Evolutionary conservation across 2,329 filamentous ascomycete genomes (phyloP).

Genomic region (Aspergillus versicolor): DNA sequence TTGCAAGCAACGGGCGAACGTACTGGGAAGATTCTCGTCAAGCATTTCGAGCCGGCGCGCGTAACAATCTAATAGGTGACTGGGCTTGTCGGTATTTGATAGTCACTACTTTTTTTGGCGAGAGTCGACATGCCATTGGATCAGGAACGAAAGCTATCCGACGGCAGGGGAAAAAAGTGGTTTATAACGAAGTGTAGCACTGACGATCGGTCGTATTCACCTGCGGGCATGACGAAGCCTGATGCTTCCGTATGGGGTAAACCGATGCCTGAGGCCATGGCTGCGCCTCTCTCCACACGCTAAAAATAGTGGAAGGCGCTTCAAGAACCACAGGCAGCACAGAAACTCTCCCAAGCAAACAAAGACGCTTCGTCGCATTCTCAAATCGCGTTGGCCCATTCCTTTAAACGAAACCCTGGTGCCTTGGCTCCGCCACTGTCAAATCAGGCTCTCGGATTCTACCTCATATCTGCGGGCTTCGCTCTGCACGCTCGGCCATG

Average conservation of each 20-base stretch:
- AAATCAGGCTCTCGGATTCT: constrained; percentile 4
- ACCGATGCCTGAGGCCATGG: constrained; percentile 1
- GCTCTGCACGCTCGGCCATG: neutral
- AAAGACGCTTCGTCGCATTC: neutral
- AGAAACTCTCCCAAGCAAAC: constrained; percentile 1
- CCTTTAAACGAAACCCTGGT: constrained; percentile 2
- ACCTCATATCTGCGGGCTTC: neutral
- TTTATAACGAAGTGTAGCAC: constrained; percentile 6
- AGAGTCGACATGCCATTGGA: constrained; percentile 15
- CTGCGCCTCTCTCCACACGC: constrained; percentile 2
- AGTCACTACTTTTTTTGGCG: neutral
- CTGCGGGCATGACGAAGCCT: constrained; percentile 4
- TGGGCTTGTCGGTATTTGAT: neutral
- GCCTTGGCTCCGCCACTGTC: constrained; percentile 9
- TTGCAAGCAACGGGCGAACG: constrained; percentile 9
- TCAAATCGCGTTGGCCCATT: neutral
- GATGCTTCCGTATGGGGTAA: neutral
- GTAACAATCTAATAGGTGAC: neutral
- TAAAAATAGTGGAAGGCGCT: constrained; percentile 8
- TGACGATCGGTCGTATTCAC: neutral
- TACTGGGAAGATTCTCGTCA: constrained; percentile 87
- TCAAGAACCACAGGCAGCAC: constrained; percentile 4
- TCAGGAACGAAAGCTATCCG: neutral
- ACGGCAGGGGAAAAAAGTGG: constrained; percentile 1
- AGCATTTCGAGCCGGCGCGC: constrained; percentile 59